Percentiles rank a stretch among this genome's conserved stretches.
phyloP scores from a whole-genome alignment of 352 stramenopile genomes.

The Globisporangium alternatum region DNA sequence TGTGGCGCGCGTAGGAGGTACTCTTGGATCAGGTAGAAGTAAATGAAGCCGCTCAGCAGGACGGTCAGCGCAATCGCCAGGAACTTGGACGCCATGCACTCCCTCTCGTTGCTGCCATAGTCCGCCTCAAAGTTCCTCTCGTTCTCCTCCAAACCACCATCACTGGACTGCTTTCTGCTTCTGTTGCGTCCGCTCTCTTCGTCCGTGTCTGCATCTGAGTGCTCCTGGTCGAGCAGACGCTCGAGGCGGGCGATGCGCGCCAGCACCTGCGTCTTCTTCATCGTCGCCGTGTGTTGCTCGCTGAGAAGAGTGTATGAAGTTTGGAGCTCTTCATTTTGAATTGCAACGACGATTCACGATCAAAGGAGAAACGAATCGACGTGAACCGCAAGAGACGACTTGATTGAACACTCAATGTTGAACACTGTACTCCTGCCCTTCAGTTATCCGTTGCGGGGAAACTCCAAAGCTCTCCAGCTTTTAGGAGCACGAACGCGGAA shows the following conservation, averaged over 20 bases:
- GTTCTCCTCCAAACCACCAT: not conserved
- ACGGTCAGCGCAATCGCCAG: slow-evolving; percentile 34
- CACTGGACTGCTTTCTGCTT: not conserved
- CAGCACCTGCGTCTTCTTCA: slow-evolving; percentile 8
- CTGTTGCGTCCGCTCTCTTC: not conserved
- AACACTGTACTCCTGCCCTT: not conserved
- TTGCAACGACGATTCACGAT: not conserved
- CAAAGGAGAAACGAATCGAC: no score
- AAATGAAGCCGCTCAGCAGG: slow-evolving; percentile 43
- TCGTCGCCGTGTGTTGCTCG: not conserved
- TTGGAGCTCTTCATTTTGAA: not conserved
- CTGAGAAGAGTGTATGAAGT: not conserved
- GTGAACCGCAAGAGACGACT: not conserved
- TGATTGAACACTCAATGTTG: not conserved
- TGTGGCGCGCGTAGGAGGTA: not conserved
- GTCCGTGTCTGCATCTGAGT: not conserved
- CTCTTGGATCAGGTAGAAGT: slow-evolving; percentile 34
- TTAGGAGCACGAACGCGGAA: no score
- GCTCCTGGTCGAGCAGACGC: slow-evolving; percentile 4
- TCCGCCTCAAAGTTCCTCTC: slow-evolving; percentile 5
- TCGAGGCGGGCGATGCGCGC: slow-evolving; percentile 9
- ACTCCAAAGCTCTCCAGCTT: no score
- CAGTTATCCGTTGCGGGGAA: no score
- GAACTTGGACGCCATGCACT: slow-evolving; percentile 52
- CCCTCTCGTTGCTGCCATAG: slow-evolving; percentile 22